A percentile compares a stretch with the other conserved stretches of the same genome.
Conservation (phyloP, 768 basidiomycete species). For the Terana coerulea region DNA sequence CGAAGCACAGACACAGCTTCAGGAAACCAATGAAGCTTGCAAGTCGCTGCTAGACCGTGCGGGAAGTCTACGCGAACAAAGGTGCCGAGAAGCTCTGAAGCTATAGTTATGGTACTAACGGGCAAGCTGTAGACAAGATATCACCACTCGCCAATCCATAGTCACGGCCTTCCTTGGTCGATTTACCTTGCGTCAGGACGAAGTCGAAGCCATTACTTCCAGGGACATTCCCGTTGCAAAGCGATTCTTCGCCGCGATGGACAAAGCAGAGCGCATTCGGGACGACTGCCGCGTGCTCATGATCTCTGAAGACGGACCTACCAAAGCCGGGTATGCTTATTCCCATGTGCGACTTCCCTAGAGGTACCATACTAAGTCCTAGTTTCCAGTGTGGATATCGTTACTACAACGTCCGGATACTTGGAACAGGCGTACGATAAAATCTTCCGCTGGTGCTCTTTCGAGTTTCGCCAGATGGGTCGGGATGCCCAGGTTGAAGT, state of each 20-base stretch:
- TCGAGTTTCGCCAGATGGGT: slow-evolving; percentile 79
- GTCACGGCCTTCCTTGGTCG: slow-evolving; percentile 75
- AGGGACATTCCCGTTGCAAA: slow-evolving; percentile 72
- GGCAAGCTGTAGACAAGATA: slow-evolving; percentile 47
- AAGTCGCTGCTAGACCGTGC: slow-evolving; percentile 80
- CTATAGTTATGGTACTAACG: neutral
- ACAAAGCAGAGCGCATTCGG: slow-evolving; percentile 79
- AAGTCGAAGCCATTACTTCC: slow-evolving; percentile 71
- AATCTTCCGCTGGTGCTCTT: slow-evolving; percentile 78
- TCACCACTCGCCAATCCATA: slow-evolving; percentile 69
- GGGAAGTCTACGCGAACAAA: slow-evolving; percentile 66
- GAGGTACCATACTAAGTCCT: neutral
- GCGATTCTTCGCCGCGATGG: slow-evolving; percentile 82
- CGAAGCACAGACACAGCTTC: slow-evolving; percentile 75
- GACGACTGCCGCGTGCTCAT: slow-evolving; percentile 84
- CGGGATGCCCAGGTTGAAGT: slow-evolving; percentile 75
- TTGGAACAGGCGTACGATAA: slow-evolving; percentile 92
- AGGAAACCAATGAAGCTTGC: slow-evolving; percentile 72
- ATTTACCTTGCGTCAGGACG: slow-evolving; percentile 78
- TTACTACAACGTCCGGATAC: slow-evolving; percentile 73
- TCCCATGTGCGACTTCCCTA: neutral
- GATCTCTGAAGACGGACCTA: slow-evolving; percentile 78
- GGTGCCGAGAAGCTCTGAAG: slow-evolving; percentile 39
- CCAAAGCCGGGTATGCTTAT: slow-evolving; percentile 61
- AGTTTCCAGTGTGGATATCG: slow-evolving; percentile 73